Evolutionary conservation across 2,329 filamentous ascomycete species (phyloP).

Genomic region (Cyclaneusma minus): DNA sequence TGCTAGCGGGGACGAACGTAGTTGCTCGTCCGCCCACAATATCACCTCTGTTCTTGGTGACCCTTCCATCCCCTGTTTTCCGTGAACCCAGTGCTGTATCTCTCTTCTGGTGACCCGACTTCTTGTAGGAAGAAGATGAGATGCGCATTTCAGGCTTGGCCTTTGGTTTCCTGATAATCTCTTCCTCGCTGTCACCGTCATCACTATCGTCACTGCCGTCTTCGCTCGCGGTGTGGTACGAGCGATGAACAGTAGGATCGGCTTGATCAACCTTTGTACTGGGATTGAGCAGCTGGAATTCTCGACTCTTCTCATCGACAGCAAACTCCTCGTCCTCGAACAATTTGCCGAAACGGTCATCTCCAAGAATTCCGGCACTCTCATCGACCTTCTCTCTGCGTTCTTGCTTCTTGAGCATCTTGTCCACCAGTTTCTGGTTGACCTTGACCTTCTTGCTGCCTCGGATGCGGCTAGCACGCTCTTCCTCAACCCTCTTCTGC

Average conservation of each 20-base stretch:
- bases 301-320: conserved; percentile 76
- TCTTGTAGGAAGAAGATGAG: conserved; percentile 51
- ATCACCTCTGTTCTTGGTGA: conserved; percentile 29
- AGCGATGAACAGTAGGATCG: conserved; percentile 24
- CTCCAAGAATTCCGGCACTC: conserved; percentile 55
- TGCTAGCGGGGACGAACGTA: conserved; percentile 52
- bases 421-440: conserved; percentile 70
- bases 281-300: conserved; percentile 81
- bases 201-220: conserved; percentile 20
- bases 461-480: conserved; percentile 85
- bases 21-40: conserved; percentile 50
- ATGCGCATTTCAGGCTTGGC: conserved; percentile 40
- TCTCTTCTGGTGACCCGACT: conserved; percentile 32
- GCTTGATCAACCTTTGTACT: conserved; percentile 43
- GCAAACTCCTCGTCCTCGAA: conserved; percentile 90
- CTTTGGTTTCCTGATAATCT: conserved; percentile 17
- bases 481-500: conserved; percentile 91
- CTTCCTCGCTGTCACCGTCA: conserved; percentile 28
- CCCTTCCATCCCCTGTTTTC: conserved; percentile 31
- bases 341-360: conserved; percentile 72
- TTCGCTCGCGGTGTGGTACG: conserved; percentile 23
- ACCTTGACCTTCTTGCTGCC: conserved; percentile 97
- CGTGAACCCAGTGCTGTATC: conserved; percentile 43
- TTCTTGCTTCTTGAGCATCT: conserved; percentile 50
- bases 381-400: conserved; percentile 41